Percentiles rank a stretch among this genome's conserved stretches.
phyloP scores from a whole-genome alignment of 768 basidiomycete genomes.

The Tremella fuciformis region DNA sequence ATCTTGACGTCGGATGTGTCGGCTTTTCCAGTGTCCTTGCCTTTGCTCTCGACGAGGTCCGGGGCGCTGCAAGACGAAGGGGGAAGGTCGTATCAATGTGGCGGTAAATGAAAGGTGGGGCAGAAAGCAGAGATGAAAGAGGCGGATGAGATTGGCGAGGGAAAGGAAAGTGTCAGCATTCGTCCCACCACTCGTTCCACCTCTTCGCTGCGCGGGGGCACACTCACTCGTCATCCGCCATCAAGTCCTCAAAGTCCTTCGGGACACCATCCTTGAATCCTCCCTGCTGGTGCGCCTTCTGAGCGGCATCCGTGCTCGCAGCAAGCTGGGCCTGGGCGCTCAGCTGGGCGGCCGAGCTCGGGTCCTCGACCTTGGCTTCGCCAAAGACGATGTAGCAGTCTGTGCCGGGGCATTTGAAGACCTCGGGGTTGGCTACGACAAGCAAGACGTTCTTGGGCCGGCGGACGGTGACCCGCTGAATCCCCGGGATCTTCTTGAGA shows the following conservation, averaged over 20 bases:
- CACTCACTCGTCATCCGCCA: constrained; percentile 46
- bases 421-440: constrained; percentile 88
- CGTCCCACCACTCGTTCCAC: not conserved
- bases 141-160: not conserved
- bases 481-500: constrained; percentile 84
- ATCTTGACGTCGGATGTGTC: constrained; percentile 52
- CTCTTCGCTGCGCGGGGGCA: not conserved
- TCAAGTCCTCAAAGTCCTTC: constrained; percentile 58
- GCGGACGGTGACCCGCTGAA: constrained; percentile 90
- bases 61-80: constrained; percentile 33
- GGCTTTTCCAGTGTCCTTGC: constrained; percentile 22
- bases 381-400: constrained; percentile 99
- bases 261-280: constrained; percentile 68
- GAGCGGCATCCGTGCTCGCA: constrained; percentile 52
- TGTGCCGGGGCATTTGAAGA: constrained; percentile 95
- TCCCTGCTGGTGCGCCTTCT: constrained; percentile 56
- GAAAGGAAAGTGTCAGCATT: constrained; percentile 13
- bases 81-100: not conserved
- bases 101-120: not conserved
- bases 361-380: constrained; percentile 61
- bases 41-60: constrained; percentile 35
- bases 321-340: constrained; percentile 70
- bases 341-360: constrained; percentile 46
- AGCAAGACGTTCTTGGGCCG: constrained; percentile 95
- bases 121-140: not conserved